Conservation (phyloP, 306 rosid genomes). For the Pyrus betulifolia region DNA sequence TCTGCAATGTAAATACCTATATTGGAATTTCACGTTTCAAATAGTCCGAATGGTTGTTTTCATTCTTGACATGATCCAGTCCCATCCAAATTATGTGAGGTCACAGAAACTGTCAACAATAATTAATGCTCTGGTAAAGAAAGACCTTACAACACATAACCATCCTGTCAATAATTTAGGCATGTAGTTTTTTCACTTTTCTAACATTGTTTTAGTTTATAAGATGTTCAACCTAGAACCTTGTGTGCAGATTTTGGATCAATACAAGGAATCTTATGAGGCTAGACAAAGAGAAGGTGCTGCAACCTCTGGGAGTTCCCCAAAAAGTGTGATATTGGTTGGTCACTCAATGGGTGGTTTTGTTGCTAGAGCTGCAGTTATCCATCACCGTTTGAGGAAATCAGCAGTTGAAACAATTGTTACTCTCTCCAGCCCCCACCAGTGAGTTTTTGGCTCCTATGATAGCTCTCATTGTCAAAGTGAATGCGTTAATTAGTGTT, state of each 20-base stretch:
- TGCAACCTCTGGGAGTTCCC: conserved; percentile 57
- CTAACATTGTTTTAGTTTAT: neutral
- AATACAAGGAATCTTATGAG: conserved; percentile 71
- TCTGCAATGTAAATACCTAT: neutral
- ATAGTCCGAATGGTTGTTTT: neutral
- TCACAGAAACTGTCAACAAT: neutral
- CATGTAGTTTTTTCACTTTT: neutral
- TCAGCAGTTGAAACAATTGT: conserved; percentile 86
- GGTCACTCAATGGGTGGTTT: conserved; percentile 99
- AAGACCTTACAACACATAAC: neutral
- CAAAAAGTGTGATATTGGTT: conserved; percentile 90
- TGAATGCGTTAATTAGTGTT: conserved; percentile 19
- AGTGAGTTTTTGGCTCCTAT: conserved; percentile 41
- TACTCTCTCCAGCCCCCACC: conserved; percentile 93
- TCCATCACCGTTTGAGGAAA: conserved; percentile 73
- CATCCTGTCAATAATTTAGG: neutral
- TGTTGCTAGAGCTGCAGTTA: conserved; percentile 94
- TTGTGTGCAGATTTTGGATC: conserved; percentile 75
- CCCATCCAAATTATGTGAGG: neutral
- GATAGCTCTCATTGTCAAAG: conserved; percentile 10
- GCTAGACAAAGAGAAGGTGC: conserved; percentile 75
- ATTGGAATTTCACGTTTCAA: neutral
- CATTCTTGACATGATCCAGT: neutral
- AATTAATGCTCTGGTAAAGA: neutral
- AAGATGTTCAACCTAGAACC: neutral